phyloP scores from a whole-genome alignment of 176 grass and related monocot genomes.

The Hyparrhenia diplandra region DNA sequence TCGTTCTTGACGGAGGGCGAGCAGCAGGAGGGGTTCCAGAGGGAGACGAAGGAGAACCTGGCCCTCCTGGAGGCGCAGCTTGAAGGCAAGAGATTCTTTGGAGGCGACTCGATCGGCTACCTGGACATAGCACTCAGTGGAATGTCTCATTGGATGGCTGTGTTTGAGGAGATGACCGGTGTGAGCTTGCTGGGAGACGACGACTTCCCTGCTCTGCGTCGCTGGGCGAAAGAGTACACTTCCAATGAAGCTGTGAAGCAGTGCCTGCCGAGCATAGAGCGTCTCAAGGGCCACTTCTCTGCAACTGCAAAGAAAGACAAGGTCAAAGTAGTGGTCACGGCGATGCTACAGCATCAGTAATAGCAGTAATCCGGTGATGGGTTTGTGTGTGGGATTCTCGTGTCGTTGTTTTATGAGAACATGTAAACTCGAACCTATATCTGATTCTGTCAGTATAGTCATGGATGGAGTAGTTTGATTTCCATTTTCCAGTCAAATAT shows the following conservation, averaged over 20 bases:
- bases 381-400: too few species aligned
- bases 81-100: conserved; percentile 46
- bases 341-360: not conserved
- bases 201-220: conserved; percentile 24
- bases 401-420: too few species aligned
- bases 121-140: conserved; percentile 16
- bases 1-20: conserved; percentile 20
- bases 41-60: conserved; percentile 34
- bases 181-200: not conserved
- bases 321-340: not conserved
- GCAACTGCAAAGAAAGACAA: not conserved
- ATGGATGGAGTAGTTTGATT: too few species aligned
- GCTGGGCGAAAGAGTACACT: conserved; percentile 36
- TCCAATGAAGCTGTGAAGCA: not conserved
- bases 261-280: conserved; percentile 25
- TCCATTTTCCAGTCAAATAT: too few species aligned
- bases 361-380: not conserved
- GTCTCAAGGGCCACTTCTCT: not conserved
- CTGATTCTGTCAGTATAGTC: too few species aligned
- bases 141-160: conserved; percentile 27
- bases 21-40: not conserved
- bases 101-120: conserved; percentile 28
- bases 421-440: too few species aligned
- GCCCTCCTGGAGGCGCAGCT: conserved; percentile 39
- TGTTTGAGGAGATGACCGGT: conserved; percentile 33